phyloP scores from a whole-genome alignment of 352 stramenopile genomes.

The Blastocystis sp. region DNA sequence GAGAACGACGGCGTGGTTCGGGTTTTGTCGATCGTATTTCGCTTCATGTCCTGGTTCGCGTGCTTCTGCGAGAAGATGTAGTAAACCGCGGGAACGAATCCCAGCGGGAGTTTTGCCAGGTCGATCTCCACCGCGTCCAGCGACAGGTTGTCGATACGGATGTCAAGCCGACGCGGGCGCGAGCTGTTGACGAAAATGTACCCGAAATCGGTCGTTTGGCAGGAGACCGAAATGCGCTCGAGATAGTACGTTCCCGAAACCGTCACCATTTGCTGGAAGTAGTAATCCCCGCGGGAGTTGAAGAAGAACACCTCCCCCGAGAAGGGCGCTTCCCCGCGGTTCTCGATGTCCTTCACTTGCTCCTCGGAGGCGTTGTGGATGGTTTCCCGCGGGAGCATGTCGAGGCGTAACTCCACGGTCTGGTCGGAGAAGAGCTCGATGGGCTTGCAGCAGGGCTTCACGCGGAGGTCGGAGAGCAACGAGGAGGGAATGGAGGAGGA shows the following conservation, averaged over 20 bases:
- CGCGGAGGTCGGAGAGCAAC: background rate
- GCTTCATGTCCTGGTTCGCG: background rate
- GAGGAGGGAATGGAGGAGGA: constrained; percentile 5
- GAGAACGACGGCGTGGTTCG: background rate
- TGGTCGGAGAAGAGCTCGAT: constrained; percentile 32
- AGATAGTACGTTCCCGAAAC: constrained; percentile 27
- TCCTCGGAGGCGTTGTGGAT: background rate
- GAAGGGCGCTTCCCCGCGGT: background rate
- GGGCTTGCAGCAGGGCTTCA: background rate
- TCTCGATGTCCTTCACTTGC: background rate
- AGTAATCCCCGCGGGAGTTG: constrained; percentile 65
- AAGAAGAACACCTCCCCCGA: constrained; percentile 57
- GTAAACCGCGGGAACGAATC: constrained; percentile 52
- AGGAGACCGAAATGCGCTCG: constrained; percentile 39
- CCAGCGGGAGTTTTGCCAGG: constrained; percentile 1
- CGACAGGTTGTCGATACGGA: constrained; percentile 56
- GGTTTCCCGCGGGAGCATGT: background rate
- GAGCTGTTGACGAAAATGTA: constrained; percentile 43
- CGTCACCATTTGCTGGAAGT: constrained; percentile 54
- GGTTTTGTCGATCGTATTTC: background rate
- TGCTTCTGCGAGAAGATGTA: constrained; percentile 52
- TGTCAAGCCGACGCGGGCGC: constrained; percentile 22
- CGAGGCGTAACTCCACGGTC: constrained; percentile 10
- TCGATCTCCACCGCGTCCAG: background rate
- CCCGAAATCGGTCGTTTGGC: background rate